Base-by-base conservation (phyloP, 208 protist genomes). In the Crithidia bombi region DNA sequence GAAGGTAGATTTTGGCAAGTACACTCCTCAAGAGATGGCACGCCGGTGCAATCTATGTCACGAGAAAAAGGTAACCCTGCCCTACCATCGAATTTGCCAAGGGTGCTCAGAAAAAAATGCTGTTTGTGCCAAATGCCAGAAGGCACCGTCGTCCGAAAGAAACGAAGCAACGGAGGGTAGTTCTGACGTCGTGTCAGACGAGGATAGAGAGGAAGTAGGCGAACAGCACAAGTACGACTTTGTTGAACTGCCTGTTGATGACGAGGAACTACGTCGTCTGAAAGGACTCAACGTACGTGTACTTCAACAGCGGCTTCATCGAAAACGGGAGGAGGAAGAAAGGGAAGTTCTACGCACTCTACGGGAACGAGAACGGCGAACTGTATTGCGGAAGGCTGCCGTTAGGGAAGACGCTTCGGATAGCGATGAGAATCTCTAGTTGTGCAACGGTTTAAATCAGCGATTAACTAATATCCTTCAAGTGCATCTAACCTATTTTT, bases 1-100 rank as follows among this genome's bases (percentile, higher is more conserved):
- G 92, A 95, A 95, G 67, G 74, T 91, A 5, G 84, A 92, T 49
- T 97, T 93, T 54, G 92, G 92, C 1, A 95, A 97, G 68, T 97
- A 92, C 64, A 65, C 66, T 15, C 74, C 78, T 4, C 79, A 84
- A 28, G 80, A 92, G 36, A 75, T 69, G 28, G 52, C 80, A 1
- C 72, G 78, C 2, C 85, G 85, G 62, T 97, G 92, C 76, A 93
- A 95, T 52, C 32, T 65, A 0, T 97, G 92, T 63, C 58, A 66
- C 3, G 72, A 84, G 19, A 89, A 82, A 63, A 85, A 67, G 11
- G 79, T 97, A 3, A 25, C 51, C 10, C 28, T 87, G 14, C 77
- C 92, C 19, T 95, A 92, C 55, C 92, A 97, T 44, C 88, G 69
- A 50, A 93, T 97, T 54, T 97, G 92, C 62, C 89, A 93, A 39